Evolutionary conservation across 73 alveolate species (phyloP).

Genomic region (Loxodes magnus): DNA sequence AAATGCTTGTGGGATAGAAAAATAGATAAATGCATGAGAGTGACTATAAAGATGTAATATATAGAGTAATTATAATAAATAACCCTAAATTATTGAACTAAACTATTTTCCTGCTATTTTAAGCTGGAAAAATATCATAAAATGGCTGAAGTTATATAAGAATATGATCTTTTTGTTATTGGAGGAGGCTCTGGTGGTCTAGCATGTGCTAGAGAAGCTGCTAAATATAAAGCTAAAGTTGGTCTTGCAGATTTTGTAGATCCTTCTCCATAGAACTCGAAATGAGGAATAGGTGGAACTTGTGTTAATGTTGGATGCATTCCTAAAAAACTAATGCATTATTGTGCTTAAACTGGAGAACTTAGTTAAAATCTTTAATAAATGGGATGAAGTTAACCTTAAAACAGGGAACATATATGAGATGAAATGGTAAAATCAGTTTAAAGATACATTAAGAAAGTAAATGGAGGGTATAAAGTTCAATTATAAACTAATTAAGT

Average conservation of each 20-base stretch:
- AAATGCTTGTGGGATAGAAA: too few relatives aligned
- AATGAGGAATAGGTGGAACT: constrained; percentile 99
- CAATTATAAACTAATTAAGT: constrained; percentile 61
- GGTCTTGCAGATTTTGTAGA: constrained; percentile 95
- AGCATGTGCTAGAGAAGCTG: constrained; percentile 96
- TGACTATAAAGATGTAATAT: too few relatives aligned
- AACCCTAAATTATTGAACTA: too few relatives aligned
- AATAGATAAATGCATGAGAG: too few relatives aligned
- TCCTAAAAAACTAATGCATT: constrained; percentile 99
- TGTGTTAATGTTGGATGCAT: constrained; percentile 99
- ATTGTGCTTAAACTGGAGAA: constrained; percentile 85
- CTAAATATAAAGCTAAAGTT: constrained; percentile 77
- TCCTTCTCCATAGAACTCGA: constrained; percentile 94
- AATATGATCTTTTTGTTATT: constrained; percentile 78
- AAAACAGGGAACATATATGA: constrained; percentile 37
- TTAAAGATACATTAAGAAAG: constrained; percentile 65
- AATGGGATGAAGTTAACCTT: constrained; percentile 49
- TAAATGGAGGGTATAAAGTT: constrained; percentile 80
- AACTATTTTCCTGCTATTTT: too few relatives aligned
- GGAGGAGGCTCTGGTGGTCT: constrained; percentile 99
- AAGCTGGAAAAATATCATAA: too few relatives aligned
- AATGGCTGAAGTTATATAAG: too few relatives aligned
- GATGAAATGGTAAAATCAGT: constrained; percentile 71
- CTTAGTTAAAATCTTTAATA: constrained; percentile 40
- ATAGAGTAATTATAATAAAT: too few relatives aligned